These are phyloP conservation scores for Babesia gibsoni DNA, from an alignment of 169 alveolate species.

Conservation along the genomic window DNA sequence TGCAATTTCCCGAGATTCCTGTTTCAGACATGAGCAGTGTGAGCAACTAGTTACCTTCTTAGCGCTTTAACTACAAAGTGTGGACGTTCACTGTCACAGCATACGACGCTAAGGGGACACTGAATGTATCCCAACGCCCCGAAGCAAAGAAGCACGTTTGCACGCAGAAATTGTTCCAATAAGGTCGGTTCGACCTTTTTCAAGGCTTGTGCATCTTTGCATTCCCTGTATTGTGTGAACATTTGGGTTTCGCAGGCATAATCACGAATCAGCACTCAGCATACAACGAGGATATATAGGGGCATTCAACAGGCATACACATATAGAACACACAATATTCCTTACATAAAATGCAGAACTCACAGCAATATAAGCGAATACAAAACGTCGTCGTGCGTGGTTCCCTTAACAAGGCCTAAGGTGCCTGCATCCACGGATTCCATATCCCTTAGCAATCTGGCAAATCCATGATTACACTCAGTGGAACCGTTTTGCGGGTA, in stretches of 20 bases:
- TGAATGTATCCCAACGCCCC: slow-evolving; percentile 53
- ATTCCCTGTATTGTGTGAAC: not conserved
- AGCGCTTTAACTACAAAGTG: slow-evolving; percentile 9
- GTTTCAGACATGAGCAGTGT: not conserved
- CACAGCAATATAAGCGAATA: slow-evolving; percentile 4
- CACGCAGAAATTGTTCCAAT: slow-evolving; percentile 18
- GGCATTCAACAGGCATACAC: no score
- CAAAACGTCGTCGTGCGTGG: not conserved
- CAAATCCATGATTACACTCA: no score
- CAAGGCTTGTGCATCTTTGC: not conserved
- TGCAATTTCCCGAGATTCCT: slow-evolving; percentile 35
- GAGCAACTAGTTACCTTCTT: not conserved
- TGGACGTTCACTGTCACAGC: not conserved
- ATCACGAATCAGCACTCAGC: no score
- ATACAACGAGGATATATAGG: no score
- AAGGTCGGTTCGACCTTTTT: not conserved
- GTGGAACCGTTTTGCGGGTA: no score
- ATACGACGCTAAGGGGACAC: slow-evolving; percentile 23
- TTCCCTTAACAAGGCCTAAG: slow-evolving; percentile 4
- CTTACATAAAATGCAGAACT: not conserved
- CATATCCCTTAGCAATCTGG: no score
- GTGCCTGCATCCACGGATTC: no score
- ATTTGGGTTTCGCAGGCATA: no score
- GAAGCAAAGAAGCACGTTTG: slow-evolving; percentile 22
- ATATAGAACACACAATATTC: no score